These are phyloP conservation scores for Macrolepiota dolichaula DNA, from an alignment of 768 basidiomycete genomes.

Conservation along the genomic window DNA sequence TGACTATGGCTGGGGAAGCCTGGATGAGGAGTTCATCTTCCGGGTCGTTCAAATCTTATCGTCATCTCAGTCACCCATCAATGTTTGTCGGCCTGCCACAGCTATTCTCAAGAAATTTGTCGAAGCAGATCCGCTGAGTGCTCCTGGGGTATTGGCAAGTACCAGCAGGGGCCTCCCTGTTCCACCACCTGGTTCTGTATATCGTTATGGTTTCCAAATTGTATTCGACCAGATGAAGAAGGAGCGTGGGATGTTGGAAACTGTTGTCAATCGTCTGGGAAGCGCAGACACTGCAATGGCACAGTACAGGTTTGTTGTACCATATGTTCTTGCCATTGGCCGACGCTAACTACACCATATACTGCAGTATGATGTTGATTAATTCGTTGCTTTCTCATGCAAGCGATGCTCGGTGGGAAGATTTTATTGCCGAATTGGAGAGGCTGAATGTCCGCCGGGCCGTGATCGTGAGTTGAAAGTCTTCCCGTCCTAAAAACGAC, in stretches of 20 bases:
- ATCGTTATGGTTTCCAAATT: slow-evolving; percentile 78
- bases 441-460: slow-evolving; percentile 76
- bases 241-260: slow-evolving; percentile 68
- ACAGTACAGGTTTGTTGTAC: slow-evolving; percentile 61
- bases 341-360: slow-evolving; percentile 13
- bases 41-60: slow-evolving; percentile 77
- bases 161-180: slow-evolving; percentile 55
- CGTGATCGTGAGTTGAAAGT: slow-evolving; percentile 62
- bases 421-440: slow-evolving; percentile 74
- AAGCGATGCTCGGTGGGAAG: slow-evolving; percentile 75
- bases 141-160: slow-evolving; percentile 57
- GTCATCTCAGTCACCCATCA: slow-evolving; percentile 73
- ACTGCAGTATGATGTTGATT: slow-evolving; percentile 79
- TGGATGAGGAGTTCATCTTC: slow-evolving; percentile 71
- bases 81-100: slow-evolving; percentile 89
- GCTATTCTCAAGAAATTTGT: slow-evolving; percentile 88
- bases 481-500: not conserved
- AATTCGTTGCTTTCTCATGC: slow-evolving; percentile 81
- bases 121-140: slow-evolving; percentile 75
- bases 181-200: slow-evolving; percentile 66
- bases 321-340: not conserved
- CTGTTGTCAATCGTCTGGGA: slow-evolving; percentile 75
- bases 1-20: slow-evolving; percentile 77
- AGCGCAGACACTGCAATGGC: slow-evolving; percentile 86
- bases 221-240: slow-evolving; percentile 83